A percentile compares a stretch with the other conserved stretches of the same genome.
These are phyloP conservation scores for Fusarium guadeloupense DNA, from an alignment of 2,329 filamentous ascomycete species.

Conservation along the genomic window DNA sequence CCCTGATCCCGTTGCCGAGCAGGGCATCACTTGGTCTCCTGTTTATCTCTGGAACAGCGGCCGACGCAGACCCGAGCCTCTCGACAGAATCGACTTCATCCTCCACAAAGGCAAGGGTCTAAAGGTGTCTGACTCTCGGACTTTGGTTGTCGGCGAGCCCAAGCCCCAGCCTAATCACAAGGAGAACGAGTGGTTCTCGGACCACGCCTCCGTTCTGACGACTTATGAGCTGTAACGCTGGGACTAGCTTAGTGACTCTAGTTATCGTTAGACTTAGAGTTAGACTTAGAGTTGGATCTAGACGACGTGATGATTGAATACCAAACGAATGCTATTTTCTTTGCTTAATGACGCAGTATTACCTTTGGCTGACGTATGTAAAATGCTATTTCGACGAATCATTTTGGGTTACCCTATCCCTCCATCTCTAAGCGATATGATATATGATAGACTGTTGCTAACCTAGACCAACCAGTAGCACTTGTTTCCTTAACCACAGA, in stretches of 20 bases:
- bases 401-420: too few species aligned
- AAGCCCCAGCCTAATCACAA: constrained; percentile 47
- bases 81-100: constrained; percentile 56
- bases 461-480: too few species aligned
- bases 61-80: constrained; percentile 50
- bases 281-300: constrained; percentile 4
- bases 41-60: constrained; percentile 48
- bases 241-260: too few species aligned
- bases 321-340: not conserved
- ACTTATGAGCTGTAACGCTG: constrained; percentile 41
- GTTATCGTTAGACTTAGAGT: not conserved
- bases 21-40: constrained; percentile 54
- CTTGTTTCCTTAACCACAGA: too few species aligned
- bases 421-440: too few species aligned
- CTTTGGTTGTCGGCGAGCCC: constrained; percentile 48
- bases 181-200: constrained; percentile 55
- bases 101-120: constrained; percentile 50
- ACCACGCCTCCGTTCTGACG: constrained; percentile 50
- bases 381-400: not conserved
- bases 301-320: constrained; percentile 10
- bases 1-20: constrained; percentile 47
- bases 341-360: too few species aligned
- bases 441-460: too few species aligned
- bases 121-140: constrained; percentile 44
- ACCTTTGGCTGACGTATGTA: too few species aligned